phyloP scores from a whole-genome alignment of 306 rosid species.

The Quercus gilva region DNA sequence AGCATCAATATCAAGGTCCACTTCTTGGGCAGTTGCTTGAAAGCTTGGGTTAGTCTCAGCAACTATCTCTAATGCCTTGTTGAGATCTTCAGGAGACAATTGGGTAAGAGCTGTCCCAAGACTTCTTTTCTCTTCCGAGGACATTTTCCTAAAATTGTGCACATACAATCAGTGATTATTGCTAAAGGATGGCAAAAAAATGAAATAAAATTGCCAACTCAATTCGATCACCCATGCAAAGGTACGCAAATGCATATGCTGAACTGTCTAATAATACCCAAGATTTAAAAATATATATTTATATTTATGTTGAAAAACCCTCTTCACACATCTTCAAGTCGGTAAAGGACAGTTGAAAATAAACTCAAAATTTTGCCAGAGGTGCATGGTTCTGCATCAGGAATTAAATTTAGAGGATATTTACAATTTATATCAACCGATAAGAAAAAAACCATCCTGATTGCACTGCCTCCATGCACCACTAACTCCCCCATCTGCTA shows the following conservation, averaged over 20 bases:
- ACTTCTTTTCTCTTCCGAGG: constrained; percentile 52
- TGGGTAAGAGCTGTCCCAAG: constrained; percentile 45
- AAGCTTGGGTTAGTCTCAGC: constrained; percentile 60
- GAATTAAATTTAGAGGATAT: neutral
- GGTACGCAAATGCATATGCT: neutral
- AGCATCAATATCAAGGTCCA: constrained; percentile 70
- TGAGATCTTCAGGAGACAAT: constrained; percentile 55
- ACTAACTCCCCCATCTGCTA: neutral
- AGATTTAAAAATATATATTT: neutral
- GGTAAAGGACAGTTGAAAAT: no score
- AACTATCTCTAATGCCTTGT: constrained; percentile 58
- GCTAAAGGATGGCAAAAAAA: neutral
- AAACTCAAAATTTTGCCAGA: neutral
- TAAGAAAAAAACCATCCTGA: neutral
- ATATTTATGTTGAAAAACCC: neutral
- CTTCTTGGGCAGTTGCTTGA: constrained; percentile 43
- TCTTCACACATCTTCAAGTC: no score
- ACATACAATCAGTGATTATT: neutral
- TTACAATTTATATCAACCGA: neutral
- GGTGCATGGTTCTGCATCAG: neutral
- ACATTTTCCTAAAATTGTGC: constrained; percentile 45
- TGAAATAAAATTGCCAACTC: neutral
- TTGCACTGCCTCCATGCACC: neutral
- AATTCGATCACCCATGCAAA: neutral
- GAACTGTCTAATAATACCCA: neutral